phyloP scores from a whole-genome alignment of 331 rosid genomes.

The Acacia concinna region DNA sequence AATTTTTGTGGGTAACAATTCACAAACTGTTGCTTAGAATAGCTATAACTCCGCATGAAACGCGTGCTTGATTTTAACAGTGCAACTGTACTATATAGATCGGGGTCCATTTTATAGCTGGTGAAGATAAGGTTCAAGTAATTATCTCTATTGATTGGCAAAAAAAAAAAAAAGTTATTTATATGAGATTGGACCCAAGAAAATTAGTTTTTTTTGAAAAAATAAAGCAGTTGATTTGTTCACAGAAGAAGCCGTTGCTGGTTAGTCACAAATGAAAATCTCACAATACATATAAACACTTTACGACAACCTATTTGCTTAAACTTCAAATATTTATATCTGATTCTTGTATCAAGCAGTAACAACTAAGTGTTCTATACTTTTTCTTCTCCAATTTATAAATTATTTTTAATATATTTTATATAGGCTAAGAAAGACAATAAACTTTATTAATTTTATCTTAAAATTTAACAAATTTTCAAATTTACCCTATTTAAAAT shows the following conservation, averaged over 20 bases:
- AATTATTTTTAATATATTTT: too few relatives aligned
- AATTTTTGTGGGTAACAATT: neutral
- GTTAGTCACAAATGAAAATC: neutral
- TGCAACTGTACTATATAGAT: neutral
- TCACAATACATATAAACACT: neutral
- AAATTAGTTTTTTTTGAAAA: too few relatives aligned
- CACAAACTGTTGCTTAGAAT: neutral
- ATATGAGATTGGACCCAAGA: too few relatives aligned
- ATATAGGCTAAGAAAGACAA: too few relatives aligned
- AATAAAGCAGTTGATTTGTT: neutral
- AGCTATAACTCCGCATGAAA: slow-evolving; percentile 12
- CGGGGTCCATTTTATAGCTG: neutral
- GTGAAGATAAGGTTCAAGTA: slow-evolving; percentile 3
- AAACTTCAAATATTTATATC: neutral
- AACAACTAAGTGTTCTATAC: too few relatives aligned
- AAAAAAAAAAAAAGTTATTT: too few relatives aligned
- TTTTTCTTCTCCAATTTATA: too few relatives aligned
- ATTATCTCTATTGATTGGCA: too few relatives aligned
- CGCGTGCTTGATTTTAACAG: slow-evolving; percentile 2
- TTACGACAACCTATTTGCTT: neutral
- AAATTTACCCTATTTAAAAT: too few relatives aligned
- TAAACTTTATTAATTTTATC: too few relatives aligned
- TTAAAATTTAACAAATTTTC: too few relatives aligned
- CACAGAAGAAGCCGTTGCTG: neutral
- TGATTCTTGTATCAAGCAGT: neutral